Base-by-base conservation (phyloP, 1,284 basidiomycete genomes). In the Fistulinella staudtii region DNA sequence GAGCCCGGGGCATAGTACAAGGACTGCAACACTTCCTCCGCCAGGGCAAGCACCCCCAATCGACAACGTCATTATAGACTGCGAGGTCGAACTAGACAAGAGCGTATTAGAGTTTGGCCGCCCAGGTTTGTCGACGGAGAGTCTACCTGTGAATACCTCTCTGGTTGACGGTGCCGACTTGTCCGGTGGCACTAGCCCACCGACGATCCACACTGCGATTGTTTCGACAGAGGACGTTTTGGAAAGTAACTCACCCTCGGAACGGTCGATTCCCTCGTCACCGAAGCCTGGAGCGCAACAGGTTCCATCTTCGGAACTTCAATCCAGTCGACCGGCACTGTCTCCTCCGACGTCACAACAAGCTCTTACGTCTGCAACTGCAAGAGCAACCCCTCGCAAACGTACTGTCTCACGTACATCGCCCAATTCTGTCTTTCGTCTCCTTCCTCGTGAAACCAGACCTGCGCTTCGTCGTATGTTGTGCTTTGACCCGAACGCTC, bases 381-480 rank as follows among this genome's bases (percentile, higher is more conserved):
- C 54, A 24, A 50, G 52, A 44, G 46, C 59, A 15, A 61, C 60
- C 50, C 58, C 69, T 57, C 75, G 52, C 73, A 82, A 54, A 70
- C 77, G 43, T 76, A 81, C 63, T 76, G 78, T 60, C 75, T 86
- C 52, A 69, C 76, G 44, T 91, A 93, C n/a, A 86, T 83, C 76
- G 76, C 86, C 64, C 76, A 95, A 99, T 67, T 93, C 90, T 24
- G 96, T 99, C 62, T 99, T 99, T 78, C 82, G 93, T n/a, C 75
- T 99, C 6, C 74, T 99, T 17, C 95, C 95, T 5, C 85, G 95
- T 47, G 95, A 98, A 70, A 85, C 90, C 14, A 80, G 93, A 33
- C 76, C 83, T 13, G 92, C 90, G 9, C 75, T 99, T 43, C 86
- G 92, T 49, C 81, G 94, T 43, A 99, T 99, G 96, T 76, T 99